Evolutionary conservation across 2,329 filamentous ascomycete species (phyloP).

Genomic region (Karstenula rhodostoma): DNA sequence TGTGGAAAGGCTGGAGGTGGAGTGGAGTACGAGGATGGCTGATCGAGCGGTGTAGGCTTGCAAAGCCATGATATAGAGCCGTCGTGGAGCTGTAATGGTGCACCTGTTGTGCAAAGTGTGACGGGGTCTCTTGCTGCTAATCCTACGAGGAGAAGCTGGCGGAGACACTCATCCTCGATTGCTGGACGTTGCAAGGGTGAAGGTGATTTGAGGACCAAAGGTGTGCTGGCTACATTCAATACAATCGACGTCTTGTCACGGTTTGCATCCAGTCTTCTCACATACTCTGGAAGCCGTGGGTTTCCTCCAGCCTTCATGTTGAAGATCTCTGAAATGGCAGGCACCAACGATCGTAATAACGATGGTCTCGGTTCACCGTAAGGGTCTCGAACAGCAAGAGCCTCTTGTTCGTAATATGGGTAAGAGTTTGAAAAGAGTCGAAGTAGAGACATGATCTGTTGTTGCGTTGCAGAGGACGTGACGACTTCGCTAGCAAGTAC

Average conservation of each 20-base stretch:
- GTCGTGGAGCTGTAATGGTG: conserved; percentile 43
- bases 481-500: conserved; percentile 42
- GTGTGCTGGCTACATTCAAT: conserved; percentile 51
- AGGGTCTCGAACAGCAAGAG: conserved; percentile 24
- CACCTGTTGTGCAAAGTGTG: conserved; percentile 49
- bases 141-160: conserved; percentile 51
- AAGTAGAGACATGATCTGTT: conserved; percentile 33
- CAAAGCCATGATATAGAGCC: conserved; percentile 45
- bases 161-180: conserved; percentile 52
- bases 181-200: conserved; percentile 39
- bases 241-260: conserved; percentile 55
- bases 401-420: conserved; percentile 14
- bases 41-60: conserved; percentile 38
- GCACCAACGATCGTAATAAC: conserved; percentile 17
- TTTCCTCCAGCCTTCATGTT: conserved; percentile 53
- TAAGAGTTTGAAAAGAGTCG: conserved; percentile 27
- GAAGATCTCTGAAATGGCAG: conserved; percentile 49
- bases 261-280: conserved; percentile 52
- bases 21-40: conserved; percentile 16
- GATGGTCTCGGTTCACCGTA: conserved; percentile 3
- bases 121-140: conserved; percentile 53
- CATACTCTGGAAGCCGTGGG: conserved; percentile 49
- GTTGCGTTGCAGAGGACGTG: conserved; percentile 19
- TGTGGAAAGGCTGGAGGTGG: conserved; percentile 15
- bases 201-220: conserved; percentile 45